phyloP scores from a whole-genome alignment of 129 eudicot genomes.

The Pittosporum tobira region DNA sequence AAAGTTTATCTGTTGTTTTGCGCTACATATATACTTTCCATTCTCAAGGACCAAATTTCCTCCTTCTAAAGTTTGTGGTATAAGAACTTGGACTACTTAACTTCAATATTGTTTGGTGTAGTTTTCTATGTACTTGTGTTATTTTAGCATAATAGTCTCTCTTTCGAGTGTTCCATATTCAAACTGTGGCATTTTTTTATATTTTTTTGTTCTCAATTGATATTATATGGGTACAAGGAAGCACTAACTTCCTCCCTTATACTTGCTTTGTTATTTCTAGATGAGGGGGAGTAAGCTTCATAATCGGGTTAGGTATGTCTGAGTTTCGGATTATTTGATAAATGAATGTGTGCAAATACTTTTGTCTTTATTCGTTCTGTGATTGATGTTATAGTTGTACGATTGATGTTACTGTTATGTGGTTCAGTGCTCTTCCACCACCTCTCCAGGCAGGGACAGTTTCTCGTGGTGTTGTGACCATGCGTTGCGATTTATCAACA shows the following conservation, averaged over 20 bases:
- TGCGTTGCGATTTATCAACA: conserved; percentile 90
- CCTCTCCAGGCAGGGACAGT: conserved; percentile 96
- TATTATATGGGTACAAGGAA: conserved; percentile 5
- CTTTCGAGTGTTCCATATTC: background rate
- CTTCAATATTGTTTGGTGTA: background rate
- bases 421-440: conserved; percentile 90
- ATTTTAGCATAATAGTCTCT: background rate
- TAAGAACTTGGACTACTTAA: too few species aligned
- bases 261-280: conserved; percentile 31
- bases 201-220: background rate
- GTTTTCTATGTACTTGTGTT: background rate
- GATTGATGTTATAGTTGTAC: conserved; percentile 3
- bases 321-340: background rate
- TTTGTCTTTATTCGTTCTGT: background rate
- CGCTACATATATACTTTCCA: background rate
- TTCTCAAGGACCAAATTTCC: background rate
- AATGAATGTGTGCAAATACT: background rate
- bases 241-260: background rate
- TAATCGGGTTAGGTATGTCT: conserved; percentile 72
- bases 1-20: background rate
- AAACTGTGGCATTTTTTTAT: background rate
- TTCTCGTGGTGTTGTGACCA: conserved; percentile 95
- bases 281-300: conserved; percentile 96
- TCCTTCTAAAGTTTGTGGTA: too few species aligned
- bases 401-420: conserved; percentile 9